Percentiles rank a stretch among this genome's conserved stretches.
These are phyloP conservation scores for Coemansia sp. DNA, from an alignment of 192 early-diverging fungal genomes.

Conservation along the genomic window DNA sequence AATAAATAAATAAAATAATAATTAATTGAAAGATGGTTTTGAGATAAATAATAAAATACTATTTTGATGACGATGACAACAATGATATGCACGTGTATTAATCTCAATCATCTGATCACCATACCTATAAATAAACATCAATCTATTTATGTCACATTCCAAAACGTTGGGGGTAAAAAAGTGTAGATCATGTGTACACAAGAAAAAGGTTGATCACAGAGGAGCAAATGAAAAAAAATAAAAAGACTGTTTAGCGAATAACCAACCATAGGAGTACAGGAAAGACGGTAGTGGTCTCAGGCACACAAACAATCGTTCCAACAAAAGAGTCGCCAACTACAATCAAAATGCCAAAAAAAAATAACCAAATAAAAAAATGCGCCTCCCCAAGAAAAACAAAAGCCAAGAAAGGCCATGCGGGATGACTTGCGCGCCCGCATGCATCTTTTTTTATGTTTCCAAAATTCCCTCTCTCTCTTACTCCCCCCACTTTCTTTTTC, in stretches of 20 bases:
- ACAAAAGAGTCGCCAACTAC: background rate
- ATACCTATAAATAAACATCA: background rate
- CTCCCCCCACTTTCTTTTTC: background rate
- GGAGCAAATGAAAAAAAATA: background rate
- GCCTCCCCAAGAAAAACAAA: constrained; percentile 8
- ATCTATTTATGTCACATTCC: background rate
- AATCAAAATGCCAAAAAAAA: background rate
- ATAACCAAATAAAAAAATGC: background rate
- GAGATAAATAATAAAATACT: background rate
- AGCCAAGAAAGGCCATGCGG: background rate
- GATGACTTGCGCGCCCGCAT: background rate
- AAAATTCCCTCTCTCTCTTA: background rate
- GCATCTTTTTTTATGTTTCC: constrained; percentile 8
- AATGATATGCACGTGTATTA: background rate
- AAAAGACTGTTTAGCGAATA: background rate
- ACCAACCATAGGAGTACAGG: background rate
- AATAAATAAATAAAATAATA: background rate
- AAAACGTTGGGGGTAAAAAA: background rate
- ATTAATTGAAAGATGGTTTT: background rate
- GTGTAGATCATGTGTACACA: background rate
- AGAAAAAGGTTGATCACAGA: background rate
- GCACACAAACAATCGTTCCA: background rate
- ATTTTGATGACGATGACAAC: background rate
- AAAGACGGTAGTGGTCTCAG: background rate
- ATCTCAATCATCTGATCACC: background rate